Evolutionary conservation across 2,329 filamentous ascomycete genomes (phyloP).

Genomic region (Sarocladium oryzae): DNA sequence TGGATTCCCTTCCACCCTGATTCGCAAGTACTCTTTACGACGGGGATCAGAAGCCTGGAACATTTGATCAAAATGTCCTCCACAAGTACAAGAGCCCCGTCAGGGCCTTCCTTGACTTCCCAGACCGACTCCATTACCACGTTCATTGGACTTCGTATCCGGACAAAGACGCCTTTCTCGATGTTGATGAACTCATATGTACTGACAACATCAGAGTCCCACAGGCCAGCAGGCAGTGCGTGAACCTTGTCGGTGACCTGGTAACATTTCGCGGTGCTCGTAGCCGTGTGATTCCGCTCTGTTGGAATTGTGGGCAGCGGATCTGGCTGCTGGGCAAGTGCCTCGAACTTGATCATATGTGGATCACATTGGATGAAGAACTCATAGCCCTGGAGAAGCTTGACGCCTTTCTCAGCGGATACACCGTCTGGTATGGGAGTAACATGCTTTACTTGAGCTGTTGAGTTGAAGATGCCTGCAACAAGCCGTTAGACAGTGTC

Average conservation of each 20-base stretch:
- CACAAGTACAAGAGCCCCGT: slow-evolving; percentile 33
- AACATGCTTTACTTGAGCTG: slow-evolving; percentile 34
- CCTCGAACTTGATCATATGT: slow-evolving; percentile 36
- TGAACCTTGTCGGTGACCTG: slow-evolving; percentile 44
- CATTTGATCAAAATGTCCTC: slow-evolving; percentile 45
- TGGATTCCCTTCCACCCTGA: slow-evolving; percentile 44
- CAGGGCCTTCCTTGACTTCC: slow-evolving; percentile 29
- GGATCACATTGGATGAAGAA: slow-evolving; percentile 48
- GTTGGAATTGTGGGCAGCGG: slow-evolving; percentile 26
- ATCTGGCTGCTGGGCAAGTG: slow-evolving; percentile 15
- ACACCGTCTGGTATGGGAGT: slow-evolving; percentile 34
- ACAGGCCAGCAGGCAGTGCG: slow-evolving; percentile 47
- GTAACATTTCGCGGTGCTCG: slow-evolving; percentile 32
- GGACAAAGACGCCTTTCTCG: slow-evolving; percentile 42
- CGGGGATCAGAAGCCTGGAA: slow-evolving; percentile 40
- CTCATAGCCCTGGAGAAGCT: slow-evolving; percentile 43
- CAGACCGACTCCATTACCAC: slow-evolving; percentile 49
- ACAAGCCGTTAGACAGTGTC: background rate
- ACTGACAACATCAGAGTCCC: slow-evolving; percentile 48
- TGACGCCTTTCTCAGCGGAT: slow-evolving; percentile 30
- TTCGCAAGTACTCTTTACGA: slow-evolving; percentile 46
- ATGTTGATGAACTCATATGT: slow-evolving; percentile 47
- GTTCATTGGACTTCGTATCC: slow-evolving; percentile 43
- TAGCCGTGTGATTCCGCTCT: slow-evolving; percentile 16
- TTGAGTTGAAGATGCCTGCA: slow-evolving; percentile 36